These are phyloP conservation scores for Yarrowia yakushimensis DNA, from an alignment of 805 yeast genomes.

Conservation along the genomic window DNA sequence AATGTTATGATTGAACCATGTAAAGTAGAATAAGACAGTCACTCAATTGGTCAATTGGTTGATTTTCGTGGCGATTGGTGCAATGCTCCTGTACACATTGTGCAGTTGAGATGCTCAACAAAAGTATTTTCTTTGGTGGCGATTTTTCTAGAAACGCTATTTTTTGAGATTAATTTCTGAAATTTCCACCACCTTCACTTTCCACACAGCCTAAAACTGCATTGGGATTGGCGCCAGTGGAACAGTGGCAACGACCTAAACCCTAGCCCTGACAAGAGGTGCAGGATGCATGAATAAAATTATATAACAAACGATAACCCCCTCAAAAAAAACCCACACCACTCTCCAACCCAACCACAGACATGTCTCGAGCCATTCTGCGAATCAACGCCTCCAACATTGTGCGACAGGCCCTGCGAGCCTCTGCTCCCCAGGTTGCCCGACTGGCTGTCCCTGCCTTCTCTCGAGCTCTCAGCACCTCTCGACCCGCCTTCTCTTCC, in stretches of 20 bases:
- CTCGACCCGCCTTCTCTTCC: conserved; percentile 23
- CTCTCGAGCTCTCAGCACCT: conserved; percentile 15
- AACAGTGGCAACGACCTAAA: background rate
- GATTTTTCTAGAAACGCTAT: background rate
- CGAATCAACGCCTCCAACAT: conserved; percentile 5
- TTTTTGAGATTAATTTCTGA: too few relatives aligned
- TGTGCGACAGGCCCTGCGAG: conserved; percentile 23
- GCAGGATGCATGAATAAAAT: conserved; percentile 19
- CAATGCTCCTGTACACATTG: too few relatives aligned
- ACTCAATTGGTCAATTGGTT: too few relatives aligned
- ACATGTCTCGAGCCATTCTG: conserved; percentile 12
- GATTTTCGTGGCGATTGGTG: too few relatives aligned
- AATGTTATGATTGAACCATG: too few relatives aligned
- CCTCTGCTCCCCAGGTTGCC: background rate
- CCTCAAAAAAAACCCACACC: background rate
- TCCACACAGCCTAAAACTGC: background rate
- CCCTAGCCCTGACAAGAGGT: background rate
- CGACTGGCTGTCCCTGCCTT: conserved; percentile 10
- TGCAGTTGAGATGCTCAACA: background rate
- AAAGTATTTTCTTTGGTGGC: background rate
- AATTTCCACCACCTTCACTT: too few relatives aligned
- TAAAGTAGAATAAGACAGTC: too few relatives aligned
- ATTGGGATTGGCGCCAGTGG: background rate
- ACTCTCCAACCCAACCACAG: background rate
- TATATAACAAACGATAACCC: conserved; percentile 3